Evolutionary conservation across 1,139 yeast species (phyloP), one percentile per base, ranked within the genome.

Genomic region (Taphrina betulina): DNA sequence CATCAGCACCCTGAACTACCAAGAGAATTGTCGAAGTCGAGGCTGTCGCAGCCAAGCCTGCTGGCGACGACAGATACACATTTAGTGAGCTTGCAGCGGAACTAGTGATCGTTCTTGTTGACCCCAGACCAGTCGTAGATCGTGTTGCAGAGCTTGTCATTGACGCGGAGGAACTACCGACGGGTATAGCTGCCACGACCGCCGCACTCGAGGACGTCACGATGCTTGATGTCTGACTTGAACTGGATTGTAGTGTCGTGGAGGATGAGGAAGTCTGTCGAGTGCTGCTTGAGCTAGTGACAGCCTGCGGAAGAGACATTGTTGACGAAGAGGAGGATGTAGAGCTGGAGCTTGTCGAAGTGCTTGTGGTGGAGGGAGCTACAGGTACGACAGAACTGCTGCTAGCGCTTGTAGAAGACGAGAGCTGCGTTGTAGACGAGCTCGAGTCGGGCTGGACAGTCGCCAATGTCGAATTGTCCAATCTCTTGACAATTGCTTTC

Each of bases 1-100:
- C 53, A n/a, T 20, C 19, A 12, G 44, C 38, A 4, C 53, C 53
- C 19, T 24, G 8, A 7, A 48, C 37, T 4, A 48, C 44, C 5
- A 48, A 29, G 29, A 48, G n/a, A 5, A 31, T 17, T 8, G 53
- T 48, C 17, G 44, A 36, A 1, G 53, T 48, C 17, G 24, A 14
- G 12, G 31, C n/a, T 8, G 22, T 19, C 8, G 53, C 53, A 23
- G n/a, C 31, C 1, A 37, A 16, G 10, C 44, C 44, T 10, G 38
- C 23, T 5, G 53, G 53, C 3, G 45, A 41, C 8, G 34, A 14
- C 12, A 20, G 14, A 28, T 23, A 38, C 12, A n/a, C n/a, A n/a
- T n/a, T n/a, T n/a, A n/a, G n/a, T n/a, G n/a, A n/a, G n/a, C n/a
- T n/a, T n/a, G n/a, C n/a, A n/a, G n/a, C n/a, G n/a, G n/a, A n/a